Evolutionary conservation across 2,329 filamentous ascomycete species (phyloP), one percentile per base, ranked within the genome.

Genomic region (Fusarium drepaniforme): DNA sequence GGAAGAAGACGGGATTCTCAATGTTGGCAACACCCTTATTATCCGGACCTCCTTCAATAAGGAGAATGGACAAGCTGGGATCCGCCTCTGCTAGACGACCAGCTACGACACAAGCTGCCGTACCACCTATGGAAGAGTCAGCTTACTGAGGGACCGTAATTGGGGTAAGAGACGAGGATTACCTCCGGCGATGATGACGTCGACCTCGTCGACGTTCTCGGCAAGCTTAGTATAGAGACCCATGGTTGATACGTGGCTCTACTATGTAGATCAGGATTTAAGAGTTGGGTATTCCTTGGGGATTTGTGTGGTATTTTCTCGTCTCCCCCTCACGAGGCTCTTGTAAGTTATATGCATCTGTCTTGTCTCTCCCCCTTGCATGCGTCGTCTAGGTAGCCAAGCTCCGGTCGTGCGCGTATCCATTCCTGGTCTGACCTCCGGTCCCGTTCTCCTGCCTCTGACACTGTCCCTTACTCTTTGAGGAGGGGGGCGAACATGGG

Each of bases 31-130:
- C 71, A 30, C 75, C 69, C 38, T 71, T 67, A 53, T 79, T 79
- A 67, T 81, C 69, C 28, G 60, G 69, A 11, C 80, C 80, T 28
- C 75, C 66, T 62, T 81, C 80, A 21, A 81, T 74, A 21, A 81
- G 60, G 12, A 81, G 66, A 11, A 81, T 74, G 1, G 76, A 77
- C 9, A 80, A 51, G 37, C 60, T 44, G 6, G 78, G 77, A 51
- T 79, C 71, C 2, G 74, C 76, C 49, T 76, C 75, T 30, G 77
- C 73, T 16, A 81, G 71, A 18, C 79, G 66, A 3, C 73, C 68
- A 8, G 80, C 80, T 4, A 81, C 63, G 15, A 81, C 70, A 33
- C 78, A 79, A 44, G 73, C 79, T 11, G 53, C 53, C 76, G 79
- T 80, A 16, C 80, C 80, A 28, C 80, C 79, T 81, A 35, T 21